Base-by-base conservation (phyloP, 202 grass and related monocot genomes). In the Schoenoplectus tabernaemontani region DNA sequence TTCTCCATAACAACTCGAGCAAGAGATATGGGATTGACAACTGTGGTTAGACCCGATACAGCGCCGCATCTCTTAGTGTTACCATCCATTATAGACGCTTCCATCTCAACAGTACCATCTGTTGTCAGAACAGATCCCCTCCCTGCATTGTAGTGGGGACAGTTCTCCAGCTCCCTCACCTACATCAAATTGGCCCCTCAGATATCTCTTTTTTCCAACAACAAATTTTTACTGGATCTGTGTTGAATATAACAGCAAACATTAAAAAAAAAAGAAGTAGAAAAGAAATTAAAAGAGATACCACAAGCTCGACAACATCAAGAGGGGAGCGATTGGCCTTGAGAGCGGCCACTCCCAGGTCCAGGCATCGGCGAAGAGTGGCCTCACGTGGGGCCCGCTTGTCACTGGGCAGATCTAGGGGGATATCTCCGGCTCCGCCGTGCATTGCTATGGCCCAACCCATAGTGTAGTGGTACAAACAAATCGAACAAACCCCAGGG, bases 381-480 rank as follows among this genome's bases (percentile, higher is more conserved):
- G 83, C 87, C 76, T 90, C 88, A 16, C 93, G 89, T 62, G 87
- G 87, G 57, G 80, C 78, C 64, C 87, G 39, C 59, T 76, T 43
- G 50, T 93, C 91, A 1, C 75, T 19, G 47, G 90, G 71, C 39
- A 93, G 85, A 68, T 91, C 79, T 2, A 85, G 67, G 32, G 89
- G 90, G 85, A 97, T 89, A 86, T 93, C 93, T 44, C 93, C 93
- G 41, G 93, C 93, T 44, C 93, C 93, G 43, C 90, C 90, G 64
- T 37, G 36, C 36, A 37, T 37, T 37, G 36, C 36, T 37, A 37
- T 37, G 36, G 36, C 87, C 93, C 93, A 97, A 13, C 93, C 90
- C 90, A 93, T 93, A 22, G 16, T 42, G 36, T 67, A 67, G 16
- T 17, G n/a, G 2, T 17, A 53, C 15, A 17, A n/a, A n/a, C n/a